Base-by-base conservation (phyloP, 768 basidiomycete species). In the Suillus paluster region DNA sequence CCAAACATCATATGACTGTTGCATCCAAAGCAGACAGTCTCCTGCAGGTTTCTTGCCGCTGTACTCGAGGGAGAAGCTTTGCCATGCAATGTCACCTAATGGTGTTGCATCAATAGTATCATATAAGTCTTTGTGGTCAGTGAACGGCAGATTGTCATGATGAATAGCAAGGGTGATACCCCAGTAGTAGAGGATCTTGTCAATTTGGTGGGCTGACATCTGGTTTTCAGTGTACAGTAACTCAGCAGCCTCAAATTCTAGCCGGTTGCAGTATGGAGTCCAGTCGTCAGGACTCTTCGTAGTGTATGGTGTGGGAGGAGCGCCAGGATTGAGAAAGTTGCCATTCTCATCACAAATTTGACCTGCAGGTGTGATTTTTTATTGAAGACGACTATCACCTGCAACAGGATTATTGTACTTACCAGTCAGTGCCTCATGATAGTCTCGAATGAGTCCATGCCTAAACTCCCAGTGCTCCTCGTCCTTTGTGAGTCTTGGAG, bases 21-120 rank as follows among this genome's bases (percentile, higher is more conserved):
- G n/a, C n/a, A n/a, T n/a, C n/a, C n/a, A n/a, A n/a, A n/a, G n/a
- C n/a, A n/a, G 41, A 41, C 41, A 19, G 41, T 41, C 41, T 41
- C 19, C 17, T 19, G 41, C 61, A 3, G 61, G 42, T 7, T 61
- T 27, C 4, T 57, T 50, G 2, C 71, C 73, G 1, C 50, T 61
- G 46, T 77, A 79, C 2, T 58, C 48, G 6, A 77, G 2, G 64
- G n/a, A 56, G 58, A 81, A 75, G 0, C 64, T 67, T 15, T 73
- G 34, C 80, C 80, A 83, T 0, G 78, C 70, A 21, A 71, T 68
- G 48, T 76, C 75, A 9, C 80, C 79, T 50, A 71, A 46, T 7
- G 58, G 56, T 23, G 75, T 79, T 0, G 61, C 52, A 55, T 81
- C 77, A 27, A 83, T 80, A 0, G 66, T 71, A 1, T 45, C 34